Conservation (phyloP, 164 flowering plant genomes). For the Nymphaea thermarum region DNA sequence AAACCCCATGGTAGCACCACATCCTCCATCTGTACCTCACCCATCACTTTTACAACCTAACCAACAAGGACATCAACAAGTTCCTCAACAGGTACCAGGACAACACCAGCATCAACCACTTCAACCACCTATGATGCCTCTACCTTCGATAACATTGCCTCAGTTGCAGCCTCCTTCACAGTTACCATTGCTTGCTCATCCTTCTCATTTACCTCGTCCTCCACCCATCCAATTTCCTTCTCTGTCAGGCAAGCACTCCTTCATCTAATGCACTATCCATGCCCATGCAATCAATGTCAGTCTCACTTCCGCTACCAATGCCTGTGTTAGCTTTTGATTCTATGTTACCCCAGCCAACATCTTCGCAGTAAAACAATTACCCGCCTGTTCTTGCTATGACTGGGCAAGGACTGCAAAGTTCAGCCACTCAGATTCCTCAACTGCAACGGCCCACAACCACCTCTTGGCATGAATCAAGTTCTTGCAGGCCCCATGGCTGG, state of each 20-base stretch:
- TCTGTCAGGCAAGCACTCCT: neutral
- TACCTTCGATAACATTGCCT: conserved; percentile 48
- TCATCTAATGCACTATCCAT: neutral
- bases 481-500: conserved; percentile 32
- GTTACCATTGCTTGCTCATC: conserved; percentile 37
- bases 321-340: neutral
- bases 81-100: conserved; percentile 42
- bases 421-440: conserved; percentile 56
- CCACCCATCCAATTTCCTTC: conserved; percentile 30
- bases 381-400: neutral
- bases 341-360: neutral
- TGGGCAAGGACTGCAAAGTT: conserved; percentile 65
- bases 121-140: conserved; percentile 56
- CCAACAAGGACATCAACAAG: conserved; percentile 71
- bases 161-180: conserved; percentile 78
- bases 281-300: conserved; percentile 10
- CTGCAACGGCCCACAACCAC: conserved; percentile 58
- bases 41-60: conserved; percentile 59
- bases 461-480: conserved; percentile 35
- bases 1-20: conserved; percentile 73
- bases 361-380: neutral
- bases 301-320: too few relatives aligned
- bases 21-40: conserved; percentile 94
- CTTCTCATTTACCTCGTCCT: conserved; percentile 74
- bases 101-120: conserved; percentile 44